Base-by-base conservation (phyloP, 768 basidiomycete species). In the Amanita exitialis region DNA sequence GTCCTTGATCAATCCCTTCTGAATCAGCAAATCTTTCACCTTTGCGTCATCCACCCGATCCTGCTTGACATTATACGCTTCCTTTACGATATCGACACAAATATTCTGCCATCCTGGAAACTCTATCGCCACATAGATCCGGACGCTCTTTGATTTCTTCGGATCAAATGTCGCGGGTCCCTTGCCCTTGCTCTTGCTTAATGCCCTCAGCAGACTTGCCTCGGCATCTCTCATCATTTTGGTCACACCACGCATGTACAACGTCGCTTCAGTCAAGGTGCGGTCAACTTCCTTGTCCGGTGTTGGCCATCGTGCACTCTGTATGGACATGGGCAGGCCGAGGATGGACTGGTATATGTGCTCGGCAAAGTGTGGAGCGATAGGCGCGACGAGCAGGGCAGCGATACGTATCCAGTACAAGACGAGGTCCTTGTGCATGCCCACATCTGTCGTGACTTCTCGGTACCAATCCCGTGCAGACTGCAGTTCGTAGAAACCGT, bases 41-140 rank as follows among this genome's bases (percentile, higher is more conserved):
- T 82, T 83, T 34, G 69, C 80, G 62, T 97, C 93, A 61, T 99
- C 90, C 30, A 97, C 84, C 57, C 73, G 77, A 52, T 80, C 76
- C 23, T 70, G 69, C 49, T 69, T 67, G 49, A 72, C 71, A 37
- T 69, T 68, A 59, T 85, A 93, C 21, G 83, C 71, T 10, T 82
- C 80, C 68, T 79, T 79, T 44, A 94, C 75, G 36, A 82, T 72
- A 60, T 81, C 77, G 45, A 97, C 86, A 60, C 88, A 88, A 23
- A 67, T 64, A 58, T 91, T 82, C 65, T 99, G 95, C 95, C 96
- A 99, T 57, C 82, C 84, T 0, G 96, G 96, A 79, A 93, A 98
- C 44, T 70, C 64, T 20, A 79, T 89, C 51, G 96, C 89, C 46
- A 97, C 89, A 65, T 89, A 97, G n/a, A 98, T 76, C 54, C 86